Evolutionary conservation across 1,139 yeast genomes (phyloP), one percentile per base, ranked within the genome.

Genomic region (Sugiyamaella castrensis): DNA sequence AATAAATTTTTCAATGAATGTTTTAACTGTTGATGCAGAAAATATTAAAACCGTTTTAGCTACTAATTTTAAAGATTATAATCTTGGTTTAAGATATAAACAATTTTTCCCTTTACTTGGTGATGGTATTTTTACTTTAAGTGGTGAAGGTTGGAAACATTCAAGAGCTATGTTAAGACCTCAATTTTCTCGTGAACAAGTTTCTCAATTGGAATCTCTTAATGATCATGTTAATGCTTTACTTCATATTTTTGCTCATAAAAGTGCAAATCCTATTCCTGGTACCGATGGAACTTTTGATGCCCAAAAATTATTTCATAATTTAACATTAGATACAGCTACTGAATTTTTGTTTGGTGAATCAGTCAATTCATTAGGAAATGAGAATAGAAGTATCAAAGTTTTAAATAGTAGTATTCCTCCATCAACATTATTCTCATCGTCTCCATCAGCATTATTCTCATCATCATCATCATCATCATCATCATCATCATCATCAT

Each of bases 301-400:
- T 55, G 62, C 79, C 27, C 82, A 78, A 59, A 71, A 68, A 31
- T 66, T 75, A 46, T 77, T 77, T 60, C 79, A 73, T 64, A 66
- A 67, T 52, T 66, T 80, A 43, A 80, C 84, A 4, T 70, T 80
- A 51, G 85, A 80, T 61, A 73, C 81, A 16, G 78, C 84, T 5
- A 75, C 82, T 12, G 83, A 80, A 62, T 78, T 79, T 57, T 68
- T 80, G 57, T 79, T 80, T 64, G 84, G 84, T 10, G 79, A 75
- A 58, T 71, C 79, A 5, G 76, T 75, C 11, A 69, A 70, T 48
- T 66, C 74, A n/a, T 70, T 77, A 47, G 61, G 63, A 39, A 70
- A 69, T 48, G 68, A 63, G 12, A 51, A 58, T 1, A 34, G 50
- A 12, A 34, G 38, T 8, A 24, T 49, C 29, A 43, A 42, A 26